Evolutionary conservation across 176 grass and related monocot species (phyloP), one percentile per base, ranked within the genome.

Genomic region (Bolboschoenus planiculmis): DNA sequence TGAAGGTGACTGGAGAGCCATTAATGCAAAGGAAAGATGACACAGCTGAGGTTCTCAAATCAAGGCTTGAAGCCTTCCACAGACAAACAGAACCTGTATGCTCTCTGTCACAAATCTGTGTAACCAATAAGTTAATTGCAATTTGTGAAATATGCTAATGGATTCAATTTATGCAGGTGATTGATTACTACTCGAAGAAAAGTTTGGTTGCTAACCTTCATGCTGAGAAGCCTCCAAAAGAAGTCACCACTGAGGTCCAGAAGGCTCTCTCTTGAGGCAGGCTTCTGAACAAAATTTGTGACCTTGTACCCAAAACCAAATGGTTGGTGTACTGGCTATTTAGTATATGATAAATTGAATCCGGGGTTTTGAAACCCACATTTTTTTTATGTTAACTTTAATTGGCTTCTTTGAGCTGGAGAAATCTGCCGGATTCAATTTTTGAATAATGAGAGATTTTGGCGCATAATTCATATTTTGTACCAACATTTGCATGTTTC

Each of bases 11-110:
- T 33, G 96, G 96, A 81, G 96, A 98, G 57, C 90, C 90, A 15
- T 80, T 98, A 85, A 93, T 98, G 81, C 96, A 98, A 84, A 95
- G 96, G 84, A 98, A 85, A 88, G 96, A 98, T 90, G 96, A 98
- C 86, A 98, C 92, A 34, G 91, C 92, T 73, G 91, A 85, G 20
- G 96, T 98, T 33, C 90, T 98, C 42, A 95, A 90, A 80, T 95
- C 96, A 79, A 95, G 96, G 87, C 96, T 98, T 88, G 96, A 98
- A 86, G 83, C 96, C 42, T 98, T 98, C 86, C 92, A 98, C 72
- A 81, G 88, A 87, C 96, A 98, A 62, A 98, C 96, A 7, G 87
- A 98, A 84, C 96, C 96, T 42, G 96, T 98, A 95, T 72, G 89
- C 6, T 86, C 15, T 63, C 24, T 29, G 26, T 63, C 81, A 85